These are phyloP conservation scores for Backusella macrospora DNA, from an alignment of 192 early-diverging fungal genomes.

Conservation along the genomic window DNA sequence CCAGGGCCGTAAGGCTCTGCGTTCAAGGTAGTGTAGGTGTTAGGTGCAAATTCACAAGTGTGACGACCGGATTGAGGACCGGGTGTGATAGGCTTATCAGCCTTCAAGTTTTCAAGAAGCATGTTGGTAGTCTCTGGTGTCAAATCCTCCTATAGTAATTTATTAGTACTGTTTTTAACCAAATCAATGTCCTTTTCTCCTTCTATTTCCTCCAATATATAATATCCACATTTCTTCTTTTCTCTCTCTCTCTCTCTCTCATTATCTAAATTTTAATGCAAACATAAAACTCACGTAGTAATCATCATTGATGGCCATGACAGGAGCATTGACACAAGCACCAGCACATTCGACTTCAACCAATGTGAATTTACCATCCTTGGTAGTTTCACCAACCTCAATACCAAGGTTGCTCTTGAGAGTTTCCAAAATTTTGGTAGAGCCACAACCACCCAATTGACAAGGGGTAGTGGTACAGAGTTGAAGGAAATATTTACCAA, in stretches of 20 bases:
- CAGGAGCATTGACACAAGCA: conserved; percentile 97
- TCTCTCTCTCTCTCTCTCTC: background rate
- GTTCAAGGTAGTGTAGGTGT: conserved; percentile 78
- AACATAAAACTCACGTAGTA: conserved; percentile 72
- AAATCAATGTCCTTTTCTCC: background rate
- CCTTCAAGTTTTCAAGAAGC: conserved; percentile 84
- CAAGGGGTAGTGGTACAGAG: conserved; percentile 99
- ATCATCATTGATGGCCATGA: conserved; percentile 97
- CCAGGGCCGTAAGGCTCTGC: conserved; percentile 91
- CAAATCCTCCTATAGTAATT: conserved; percentile 80
- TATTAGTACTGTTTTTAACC: background rate
- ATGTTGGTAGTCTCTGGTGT: conserved; percentile 88
- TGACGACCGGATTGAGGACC: conserved; percentile 87
- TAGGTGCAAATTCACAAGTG: conserved; percentile 85
- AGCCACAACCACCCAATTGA: conserved; percentile 94
- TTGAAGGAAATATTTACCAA: conserved; percentile 99
- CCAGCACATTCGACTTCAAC: conserved; percentile 99
- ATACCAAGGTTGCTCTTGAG: conserved; percentile 88
- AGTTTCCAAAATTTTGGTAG: conserved; percentile 87
- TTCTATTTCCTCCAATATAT: background rate
- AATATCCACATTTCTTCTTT: background rate
- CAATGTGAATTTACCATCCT: conserved; percentile 93
- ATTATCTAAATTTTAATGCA: background rate
- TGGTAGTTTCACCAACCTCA: conserved; percentile 91
- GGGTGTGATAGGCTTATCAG: conserved; percentile 73